Evolutionary conservation across 345 rosid genomes (phyloP).

Genomic region (Eutrema heterophyllum): DNA sequence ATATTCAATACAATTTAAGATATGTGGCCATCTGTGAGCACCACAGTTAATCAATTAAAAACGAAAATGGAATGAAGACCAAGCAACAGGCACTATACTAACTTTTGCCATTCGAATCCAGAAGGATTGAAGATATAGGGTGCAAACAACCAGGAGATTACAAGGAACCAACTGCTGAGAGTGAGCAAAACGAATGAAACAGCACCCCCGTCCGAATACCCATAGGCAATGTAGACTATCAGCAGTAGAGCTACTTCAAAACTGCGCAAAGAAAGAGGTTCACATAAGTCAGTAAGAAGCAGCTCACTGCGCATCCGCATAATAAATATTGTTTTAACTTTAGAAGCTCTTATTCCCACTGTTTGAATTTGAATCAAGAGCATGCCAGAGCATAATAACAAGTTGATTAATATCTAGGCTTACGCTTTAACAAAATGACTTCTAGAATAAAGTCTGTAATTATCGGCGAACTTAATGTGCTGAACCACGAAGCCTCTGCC

Average conservation of each 20-base stretch:
- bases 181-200: slow-evolving; percentile 72
- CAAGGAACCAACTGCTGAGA: slow-evolving; percentile 96
- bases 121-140: slow-evolving; percentile 99
- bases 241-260: slow-evolving; percentile 95
- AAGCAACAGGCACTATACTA: slow-evolving; percentile 28
- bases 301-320: slow-evolving; percentile 2
- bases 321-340: background rate
- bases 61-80: slow-evolving; percentile 1
- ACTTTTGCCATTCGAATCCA: slow-evolving; percentile 99
- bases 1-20: background rate
- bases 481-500: slow-evolving; percentile 98
- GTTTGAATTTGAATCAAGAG: slow-evolving; percentile 18
- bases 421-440: slow-evolving; percentile 99
- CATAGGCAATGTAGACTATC: slow-evolving; percentile 91
- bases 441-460: slow-evolving; percentile 94
- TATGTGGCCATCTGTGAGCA: background rate
- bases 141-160: slow-evolving; percentile 96
- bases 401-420: slow-evolving; percentile 28
- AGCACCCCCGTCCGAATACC: slow-evolving; percentile 72
- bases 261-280: slow-evolving; percentile 40
- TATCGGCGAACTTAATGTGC: slow-evolving; percentile 96
- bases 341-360: slow-evolving; percentile 6
- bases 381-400: slow-evolving; percentile 6
- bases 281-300: background rate
- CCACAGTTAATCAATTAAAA: background rate